Base-by-base conservation (phyloP, 169 alveolate species). In the Ichthyophthirius multifiliis region DNA sequence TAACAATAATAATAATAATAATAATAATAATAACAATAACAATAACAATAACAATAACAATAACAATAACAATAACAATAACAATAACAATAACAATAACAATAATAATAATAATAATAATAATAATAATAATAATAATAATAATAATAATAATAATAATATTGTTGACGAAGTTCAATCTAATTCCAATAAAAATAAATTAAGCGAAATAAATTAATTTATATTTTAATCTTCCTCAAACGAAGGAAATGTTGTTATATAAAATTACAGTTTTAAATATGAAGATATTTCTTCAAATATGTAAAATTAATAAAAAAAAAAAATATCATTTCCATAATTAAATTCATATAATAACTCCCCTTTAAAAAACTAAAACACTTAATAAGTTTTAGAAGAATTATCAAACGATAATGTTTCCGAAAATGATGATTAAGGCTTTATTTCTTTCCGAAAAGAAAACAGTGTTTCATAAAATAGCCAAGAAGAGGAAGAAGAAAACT, bases 21-120 rank as follows among this genome's bases (percentile, higher is more conserved):
- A 64, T 32, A 74, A 83, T 83, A 82, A 83, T 18, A 85, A 83
- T 76, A 41, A 80, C 23, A 76, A 80, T 76, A 73, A 74, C 30
- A 83, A 85, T 43, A 83, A 85, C 15, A 83, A 82, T 18, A 83
- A 83, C 41, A 86, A 84, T 64, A 84, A 84, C 20, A 84, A 84
- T 79, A 82, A 67, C 65, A 82, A 85, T 46, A 82, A 75, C 32
- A 84, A 83, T 79, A 63, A 82, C 32, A 83, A 86, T 32, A 86
- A 83, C 15, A 77, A 82, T 27, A 77, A 64, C 30, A 39, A 82
- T 43, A 84, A 37, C 30, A 76, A 84, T 47, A 82, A 82, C 37
- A 43, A 82, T 46, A 65, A 76, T 34, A 64, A 46, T 41, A 80
- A 84, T 67, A 77, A 77, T 13, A 76, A 64, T 32, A 75, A 85